A percentile compares a stretch with the other conserved stretches of the same genome.
Conservation (phyloP, 345 rosid species). For the Eucalyptus fibrosa region DNA sequence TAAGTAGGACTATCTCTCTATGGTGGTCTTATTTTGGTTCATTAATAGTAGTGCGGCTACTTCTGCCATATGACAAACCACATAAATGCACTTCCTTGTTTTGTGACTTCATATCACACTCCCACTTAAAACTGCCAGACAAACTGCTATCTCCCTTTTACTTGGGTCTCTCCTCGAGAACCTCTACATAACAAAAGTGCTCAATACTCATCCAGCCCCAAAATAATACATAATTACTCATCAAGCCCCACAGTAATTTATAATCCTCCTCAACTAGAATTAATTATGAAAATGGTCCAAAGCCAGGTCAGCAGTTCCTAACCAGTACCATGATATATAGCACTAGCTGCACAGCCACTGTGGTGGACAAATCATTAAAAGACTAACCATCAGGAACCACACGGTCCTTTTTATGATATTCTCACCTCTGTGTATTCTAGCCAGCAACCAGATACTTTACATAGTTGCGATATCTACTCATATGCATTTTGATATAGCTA, state of each 20-base stretch:
- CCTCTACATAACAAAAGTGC: background rate
- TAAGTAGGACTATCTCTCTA: background rate
- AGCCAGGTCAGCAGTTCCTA: background rate
- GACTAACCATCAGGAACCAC: background rate
- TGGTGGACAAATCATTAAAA: background rate
- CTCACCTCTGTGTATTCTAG: background rate
- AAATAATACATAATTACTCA: background rate
- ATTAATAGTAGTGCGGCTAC: background rate
- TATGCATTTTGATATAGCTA: fast-evolving
- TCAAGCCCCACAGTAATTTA: background rate
- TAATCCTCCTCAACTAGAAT: background rate
- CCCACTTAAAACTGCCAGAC: background rate
- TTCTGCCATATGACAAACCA: background rate
- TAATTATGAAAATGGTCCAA: background rate
- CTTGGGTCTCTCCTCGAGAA: background rate
- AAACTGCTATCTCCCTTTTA: background rate
- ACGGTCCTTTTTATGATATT: fast-evolving
- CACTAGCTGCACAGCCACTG: background rate
- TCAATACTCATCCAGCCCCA: background rate
- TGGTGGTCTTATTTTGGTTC: background rate
- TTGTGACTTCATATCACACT: background rate
- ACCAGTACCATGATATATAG: background rate
- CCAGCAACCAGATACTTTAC: background rate
- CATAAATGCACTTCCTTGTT: background rate
- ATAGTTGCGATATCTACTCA: fast-evolving